Conservation (phyloP, 108 stramenopile species). For the Cyclotella sp. region DNA sequence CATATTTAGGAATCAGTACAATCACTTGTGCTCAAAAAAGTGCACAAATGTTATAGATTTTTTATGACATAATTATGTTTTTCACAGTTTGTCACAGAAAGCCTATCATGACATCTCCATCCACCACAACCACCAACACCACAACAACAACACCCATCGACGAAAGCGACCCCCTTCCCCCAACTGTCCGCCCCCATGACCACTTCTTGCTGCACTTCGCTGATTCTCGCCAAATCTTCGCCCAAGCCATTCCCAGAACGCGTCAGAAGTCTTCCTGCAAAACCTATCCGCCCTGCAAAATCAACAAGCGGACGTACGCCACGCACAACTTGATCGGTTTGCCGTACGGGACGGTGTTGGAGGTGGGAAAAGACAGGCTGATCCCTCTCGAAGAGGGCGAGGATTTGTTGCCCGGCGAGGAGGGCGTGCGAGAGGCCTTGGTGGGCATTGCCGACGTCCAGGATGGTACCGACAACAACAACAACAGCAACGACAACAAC, state of each 20-base stretch:
- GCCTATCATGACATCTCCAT: neutral
- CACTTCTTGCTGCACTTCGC: slow-evolving; percentile 73
- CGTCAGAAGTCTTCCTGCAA: slow-evolving; percentile 40
- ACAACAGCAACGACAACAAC: too few relatives aligned
- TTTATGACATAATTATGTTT: too few relatives aligned
- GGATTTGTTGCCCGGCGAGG: slow-evolving; percentile 59
- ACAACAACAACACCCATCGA: neutral
- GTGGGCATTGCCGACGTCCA: neutral
- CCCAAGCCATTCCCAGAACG: slow-evolving; percentile 53
- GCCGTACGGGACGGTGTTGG: slow-evolving; percentile 84
- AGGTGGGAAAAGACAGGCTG: slow-evolving; percentile 55
- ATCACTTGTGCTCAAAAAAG: too few relatives aligned
- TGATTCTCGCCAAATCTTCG: slow-evolving; percentile 78
- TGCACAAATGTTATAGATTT: too few relatives aligned
- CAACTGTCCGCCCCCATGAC: slow-evolving; percentile 64
- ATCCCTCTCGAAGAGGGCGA: slow-evolving; percentile 69
- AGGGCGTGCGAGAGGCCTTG: neutral
- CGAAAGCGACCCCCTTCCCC: slow-evolving; percentile 23
- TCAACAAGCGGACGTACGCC: slow-evolving; percentile 75
- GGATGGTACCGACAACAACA: neutral
- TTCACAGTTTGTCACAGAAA: too few relatives aligned
- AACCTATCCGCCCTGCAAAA: slow-evolving; percentile 70
- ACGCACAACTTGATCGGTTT: slow-evolving; percentile 74
- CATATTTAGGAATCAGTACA: too few relatives aligned
- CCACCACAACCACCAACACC: neutral